Conservation (phyloP, 163 green algal genomes). For the Coccomyxa subellipsoidea region DNA sequence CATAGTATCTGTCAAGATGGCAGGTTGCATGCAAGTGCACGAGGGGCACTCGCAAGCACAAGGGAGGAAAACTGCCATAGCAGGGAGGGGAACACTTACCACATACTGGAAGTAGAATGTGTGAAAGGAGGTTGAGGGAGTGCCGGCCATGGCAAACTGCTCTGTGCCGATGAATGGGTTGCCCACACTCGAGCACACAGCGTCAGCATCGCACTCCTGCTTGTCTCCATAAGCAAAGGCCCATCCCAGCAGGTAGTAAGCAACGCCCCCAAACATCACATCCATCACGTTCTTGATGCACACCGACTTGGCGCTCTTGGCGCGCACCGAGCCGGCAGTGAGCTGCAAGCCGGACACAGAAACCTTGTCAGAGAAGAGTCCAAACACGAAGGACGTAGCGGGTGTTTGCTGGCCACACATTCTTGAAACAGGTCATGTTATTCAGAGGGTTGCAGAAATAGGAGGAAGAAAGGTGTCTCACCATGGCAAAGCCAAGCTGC, state of each 20-base stretch:
- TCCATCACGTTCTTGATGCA: conserved; percentile 62
- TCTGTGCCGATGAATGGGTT: conserved; percentile 56
- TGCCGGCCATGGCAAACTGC: conserved; percentile 46
- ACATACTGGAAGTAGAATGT: conserved; percentile 80
- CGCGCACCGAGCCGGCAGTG: conserved; percentile 44
- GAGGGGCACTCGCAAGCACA: no score
- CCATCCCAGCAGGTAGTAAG: conserved; percentile 41
- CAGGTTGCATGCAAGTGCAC: no score
- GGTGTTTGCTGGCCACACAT: no score
- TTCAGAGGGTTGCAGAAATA: background rate
- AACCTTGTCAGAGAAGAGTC: no score
- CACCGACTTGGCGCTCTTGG: conserved; percentile 57
- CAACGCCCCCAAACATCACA: conserved; percentile 36
- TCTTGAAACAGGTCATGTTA: background rate
- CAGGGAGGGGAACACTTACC: conserved; percentile 22
- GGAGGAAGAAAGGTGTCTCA: background rate
- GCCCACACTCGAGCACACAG: conserved; percentile 8
- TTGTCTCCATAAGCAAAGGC: conserved; percentile 32
- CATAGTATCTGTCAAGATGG: no score
- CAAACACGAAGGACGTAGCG: no score
- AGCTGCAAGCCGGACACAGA: no score
- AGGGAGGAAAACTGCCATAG: background rate
- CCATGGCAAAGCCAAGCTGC: background rate
- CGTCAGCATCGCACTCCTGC: conserved; percentile 3
- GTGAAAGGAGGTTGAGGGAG: conserved; percentile 29